Conservation (phyloP, 2,329 filamentous ascomycete genomes). For the Aspergillus sp. region DNA sequence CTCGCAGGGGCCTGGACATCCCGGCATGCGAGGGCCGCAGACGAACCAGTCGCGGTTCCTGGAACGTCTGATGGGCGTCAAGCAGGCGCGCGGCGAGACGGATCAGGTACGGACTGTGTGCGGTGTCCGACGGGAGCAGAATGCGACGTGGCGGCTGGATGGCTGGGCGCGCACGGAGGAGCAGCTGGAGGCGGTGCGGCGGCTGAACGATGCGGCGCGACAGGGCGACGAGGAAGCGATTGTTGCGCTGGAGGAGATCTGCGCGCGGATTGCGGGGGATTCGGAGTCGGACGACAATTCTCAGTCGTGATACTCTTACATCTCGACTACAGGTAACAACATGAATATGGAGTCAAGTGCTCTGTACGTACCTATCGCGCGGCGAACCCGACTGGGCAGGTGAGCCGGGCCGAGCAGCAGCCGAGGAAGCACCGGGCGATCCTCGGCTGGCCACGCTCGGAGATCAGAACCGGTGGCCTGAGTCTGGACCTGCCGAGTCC, state of each 20-base stretch:
- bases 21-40: conserved; percentile 18
- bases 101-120: conserved; percentile 57
- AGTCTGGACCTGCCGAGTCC: no score
- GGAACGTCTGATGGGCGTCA: conserved; percentile 56
- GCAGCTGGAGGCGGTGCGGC: conserved; percentile 26
- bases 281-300: background rate
- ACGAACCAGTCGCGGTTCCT: conserved; percentile 49
- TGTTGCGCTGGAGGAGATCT: conserved; percentile 27
- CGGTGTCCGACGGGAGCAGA: conserved; percentile 30
- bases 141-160: conserved; percentile 21
- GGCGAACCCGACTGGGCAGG: no score
- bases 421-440: no score
- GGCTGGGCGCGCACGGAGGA: conserved; percentile 32
- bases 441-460: no score
- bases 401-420: no score
- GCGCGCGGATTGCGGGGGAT: conserved; percentile 16
- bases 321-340: no score
- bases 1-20: conserved; percentile 8
- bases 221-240: conserved; percentile 29
- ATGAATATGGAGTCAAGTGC: no score
- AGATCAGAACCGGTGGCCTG: no score
- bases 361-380: no score
- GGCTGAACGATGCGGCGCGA: conserved; percentile 26
- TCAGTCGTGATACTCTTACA: no score
- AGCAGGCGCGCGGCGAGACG: conserved; percentile 53